Base-by-base conservation (phyloP, 768 basidiomycete genomes). In the Daedaleopsis sinensis region DNA sequence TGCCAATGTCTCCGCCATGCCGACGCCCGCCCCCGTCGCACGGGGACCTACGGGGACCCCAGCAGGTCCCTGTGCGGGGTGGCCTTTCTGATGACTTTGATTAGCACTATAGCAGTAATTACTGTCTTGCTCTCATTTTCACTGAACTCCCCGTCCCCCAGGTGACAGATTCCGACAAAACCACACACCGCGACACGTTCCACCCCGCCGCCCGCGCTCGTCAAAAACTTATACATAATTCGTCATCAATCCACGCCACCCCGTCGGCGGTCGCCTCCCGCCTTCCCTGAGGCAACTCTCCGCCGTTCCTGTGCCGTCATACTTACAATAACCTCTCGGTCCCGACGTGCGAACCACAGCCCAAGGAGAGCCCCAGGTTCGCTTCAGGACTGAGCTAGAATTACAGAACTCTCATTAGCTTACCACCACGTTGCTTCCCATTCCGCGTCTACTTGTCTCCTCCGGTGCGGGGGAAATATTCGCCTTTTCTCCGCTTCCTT, bases 331-430 rank as follows among this genome's bases (percentile, higher is more conserved):
- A 6, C 19, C 21, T 50, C 43, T 46, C 60, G 54, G 60, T 35
- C 42, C 59, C 60, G 54, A 24, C 46, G 55, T 36, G 47, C 13
- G 23, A 49, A 47, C 18, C 37, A 13, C 19, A 54, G 23, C 27
- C 27, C 3, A 32, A 3, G 27, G 27, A 32, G 27, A 32, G 27
- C 27, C 27, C 7, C 27, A 32, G 27, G 7, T 32, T 32, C 27
- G 60, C 16, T 27, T 53, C 52, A 24, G 52, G 53, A 60, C 32
- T 44, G 39, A 39, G 52, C 53, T 35, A 49, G 46, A 60, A 27
- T 52, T 11, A 49, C 47, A 24, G 47, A 49, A 49, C 13, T 15
- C 47, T 49, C 47, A 13, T 23, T 49, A 21, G 13, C 47, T 49
- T 12, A 21, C 21, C 12, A 24, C 47, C 12, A 27, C 47, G 9